A percentile compares a stretch with the other conserved stretches of the same genome.
These are phyloP conservation scores for Mortierella claussenii DNA, from an alignment of 192 early-diverging fungal genomes.

Conservation along the genomic window DNA sequence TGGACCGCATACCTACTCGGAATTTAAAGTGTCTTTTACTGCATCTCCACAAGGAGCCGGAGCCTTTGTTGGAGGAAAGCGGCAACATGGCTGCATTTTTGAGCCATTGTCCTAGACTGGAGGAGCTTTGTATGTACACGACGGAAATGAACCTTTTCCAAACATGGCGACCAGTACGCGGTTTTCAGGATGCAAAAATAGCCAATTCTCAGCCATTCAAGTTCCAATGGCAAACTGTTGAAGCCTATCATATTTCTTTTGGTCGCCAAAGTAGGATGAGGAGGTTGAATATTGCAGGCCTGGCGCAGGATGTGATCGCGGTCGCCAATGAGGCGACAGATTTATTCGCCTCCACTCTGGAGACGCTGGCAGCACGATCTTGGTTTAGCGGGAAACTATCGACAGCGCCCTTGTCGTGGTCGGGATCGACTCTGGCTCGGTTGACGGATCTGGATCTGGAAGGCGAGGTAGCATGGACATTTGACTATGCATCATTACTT, in stretches of 20 bases:
- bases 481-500: slow-evolving; percentile 24
- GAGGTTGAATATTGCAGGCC: slow-evolving; percentile 27
- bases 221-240: not conserved
- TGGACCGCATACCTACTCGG: slow-evolving; percentile 31
- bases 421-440: slow-evolving; percentile 3
- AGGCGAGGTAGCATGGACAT: slow-evolving; percentile 49
- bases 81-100: slow-evolving; percentile 15
- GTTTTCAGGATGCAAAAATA: not conserved
- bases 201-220: not conserved
- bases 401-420: slow-evolving; percentile 24
- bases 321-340: slow-evolving; percentile 28
- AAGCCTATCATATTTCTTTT: not conserved
- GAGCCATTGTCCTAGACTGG: slow-evolving; percentile 13
- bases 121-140: slow-evolving; percentile 28
- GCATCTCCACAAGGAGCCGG: slow-evolving; percentile 27
- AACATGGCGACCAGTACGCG: slow-evolving; percentile 22
- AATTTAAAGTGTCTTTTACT: slow-evolving; percentile 17
- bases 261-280: not conserved
- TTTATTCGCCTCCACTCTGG: slow-evolving; percentile 22
- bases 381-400: slow-evolving; percentile 37
- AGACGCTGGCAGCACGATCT: slow-evolving; percentile 17
- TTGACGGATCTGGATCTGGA: slow-evolving; percentile 32
- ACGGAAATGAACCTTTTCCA: slow-evolving; percentile 10
- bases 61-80: slow-evolving; percentile 5
- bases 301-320: slow-evolving; percentile 22